phyloP scores from a whole-genome alignment of 345 rosid genomes.

The Lumnitzera racemosa region DNA sequence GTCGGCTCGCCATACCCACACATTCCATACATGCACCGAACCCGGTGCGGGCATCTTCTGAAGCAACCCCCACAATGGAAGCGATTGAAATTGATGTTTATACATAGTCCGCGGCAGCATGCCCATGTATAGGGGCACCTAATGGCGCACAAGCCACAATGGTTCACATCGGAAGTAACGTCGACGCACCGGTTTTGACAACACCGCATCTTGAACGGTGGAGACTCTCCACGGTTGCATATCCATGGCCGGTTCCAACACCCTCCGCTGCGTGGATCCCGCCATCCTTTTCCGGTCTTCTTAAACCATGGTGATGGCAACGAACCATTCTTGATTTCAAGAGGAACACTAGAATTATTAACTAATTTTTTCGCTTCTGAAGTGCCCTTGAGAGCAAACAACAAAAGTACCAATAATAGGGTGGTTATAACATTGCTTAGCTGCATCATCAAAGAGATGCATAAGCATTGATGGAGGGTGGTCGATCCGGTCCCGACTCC shows the following conservation, averaged over 20 bases:
- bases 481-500: background rate
- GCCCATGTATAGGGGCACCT: slow-evolving; percentile 41
- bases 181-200: slow-evolving; percentile 44
- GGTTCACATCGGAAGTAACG: slow-evolving; percentile 25
- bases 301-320: slow-evolving; percentile 32
- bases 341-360: background rate
- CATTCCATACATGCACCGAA: slow-evolving; percentile 35
- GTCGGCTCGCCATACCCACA: slow-evolving; percentile 41
- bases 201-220: slow-evolving; percentile 28
- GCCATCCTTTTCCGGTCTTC: slow-evolving; percentile 2
- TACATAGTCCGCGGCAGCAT: slow-evolving; percentile 41
- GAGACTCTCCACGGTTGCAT: slow-evolving; percentile 22
- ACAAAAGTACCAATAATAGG: slow-evolving; percentile 8
- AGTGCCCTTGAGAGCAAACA: too few species aligned
- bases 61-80: slow-evolving; percentile 42
- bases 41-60: slow-evolving; percentile 30
- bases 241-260: slow-evolving; percentile 37
- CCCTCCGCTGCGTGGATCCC: slow-evolving; percentile 13
- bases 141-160: slow-evolving; percentile 38
- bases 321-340: slow-evolving; percentile 3
- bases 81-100: slow-evolving; percentile 20
- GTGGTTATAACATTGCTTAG: slow-evolving; percentile 4
- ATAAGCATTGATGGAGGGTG: background rate
- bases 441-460: slow-evolving; percentile 8
- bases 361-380: background rate